phyloP scores from a whole-genome alignment of 371 early-diverging fungal genomes.

The Circinella minor region DNA sequence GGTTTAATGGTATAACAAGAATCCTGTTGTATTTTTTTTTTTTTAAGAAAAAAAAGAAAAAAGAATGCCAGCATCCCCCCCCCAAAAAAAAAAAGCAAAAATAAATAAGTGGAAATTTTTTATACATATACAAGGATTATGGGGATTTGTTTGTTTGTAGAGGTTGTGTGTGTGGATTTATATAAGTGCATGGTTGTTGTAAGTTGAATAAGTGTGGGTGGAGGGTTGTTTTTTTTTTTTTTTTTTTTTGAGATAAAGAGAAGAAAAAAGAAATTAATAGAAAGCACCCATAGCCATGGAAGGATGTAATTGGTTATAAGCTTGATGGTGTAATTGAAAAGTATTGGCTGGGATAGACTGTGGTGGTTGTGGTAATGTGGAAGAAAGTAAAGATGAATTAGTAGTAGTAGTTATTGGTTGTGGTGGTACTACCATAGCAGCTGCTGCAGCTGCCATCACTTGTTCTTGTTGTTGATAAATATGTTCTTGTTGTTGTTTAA shows the following conservation, averaged over 20 bases:
- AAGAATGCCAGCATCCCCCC: slow-evolving; percentile 4
- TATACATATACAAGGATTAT: slow-evolving; percentile 10
- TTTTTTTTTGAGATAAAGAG: slow-evolving; percentile 7
- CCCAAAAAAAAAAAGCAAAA: slow-evolving; percentile 13
- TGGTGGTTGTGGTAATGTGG: neutral
- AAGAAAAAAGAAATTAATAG: slow-evolving; percentile 17
- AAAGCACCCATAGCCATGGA: slow-evolving; percentile 18
- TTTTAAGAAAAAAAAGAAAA: too few relatives aligned
- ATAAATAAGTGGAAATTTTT: slow-evolving; percentile 14
- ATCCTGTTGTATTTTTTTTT: too few relatives aligned
- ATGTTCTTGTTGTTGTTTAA: slow-evolving; percentile 26
- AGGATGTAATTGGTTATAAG: slow-evolving; percentile 23
- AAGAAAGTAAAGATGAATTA: neutral
- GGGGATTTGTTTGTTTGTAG: too few relatives aligned
- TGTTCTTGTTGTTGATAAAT: slow-evolving; percentile 19
- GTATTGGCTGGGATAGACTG: neutral
- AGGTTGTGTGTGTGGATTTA: too few relatives aligned
- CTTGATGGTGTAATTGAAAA: slow-evolving; percentile 14
- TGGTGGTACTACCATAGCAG: slow-evolving; percentile 1
- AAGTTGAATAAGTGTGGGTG: too few relatives aligned
- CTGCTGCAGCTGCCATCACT: slow-evolving; percentile 16
- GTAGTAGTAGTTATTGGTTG: neutral
- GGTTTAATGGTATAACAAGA: neutral
- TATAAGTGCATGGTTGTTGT: too few relatives aligned
- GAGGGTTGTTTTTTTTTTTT: too few relatives aligned